Percentiles rank a stretch among this genome's conserved stretches.
Evolutionary conservation across 2,329 filamentous ascomycete species (phyloP).

Genomic region (Phoma herbarum): DNA sequence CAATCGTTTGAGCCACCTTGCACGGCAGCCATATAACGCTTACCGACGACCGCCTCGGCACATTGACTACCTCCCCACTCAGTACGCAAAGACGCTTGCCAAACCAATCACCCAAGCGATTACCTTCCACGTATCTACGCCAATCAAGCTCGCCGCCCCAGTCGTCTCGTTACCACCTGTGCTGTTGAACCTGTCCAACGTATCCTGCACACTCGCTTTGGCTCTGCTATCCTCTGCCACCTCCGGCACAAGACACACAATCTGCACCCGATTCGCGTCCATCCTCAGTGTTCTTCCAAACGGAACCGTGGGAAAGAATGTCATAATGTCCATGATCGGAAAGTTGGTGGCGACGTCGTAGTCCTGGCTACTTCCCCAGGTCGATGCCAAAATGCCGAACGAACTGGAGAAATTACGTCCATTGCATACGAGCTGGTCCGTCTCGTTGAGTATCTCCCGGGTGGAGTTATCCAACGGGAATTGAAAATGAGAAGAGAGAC

Average conservation of each 20-base stretch:
- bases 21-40: background rate
- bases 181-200: slow-evolving; percentile 1
- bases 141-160: background rate
- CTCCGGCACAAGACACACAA: slow-evolving; percentile 9
- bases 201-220: slow-evolving; percentile 5
- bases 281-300: background rate
- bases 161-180: slow-evolving; percentile 1
- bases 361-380: slow-evolving; percentile 2
- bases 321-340: slow-evolving; percentile 16
- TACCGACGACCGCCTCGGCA: background rate
- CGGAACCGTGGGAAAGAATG: slow-evolving; percentile 1
- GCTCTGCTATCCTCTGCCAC: slow-evolving; percentile 1
- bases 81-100: background rate
- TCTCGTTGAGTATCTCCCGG: background rate
- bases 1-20: background rate
- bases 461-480: background rate
- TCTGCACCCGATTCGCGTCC: slow-evolving; percentile 1
- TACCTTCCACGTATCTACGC: background rate
- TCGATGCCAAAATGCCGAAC: background rate
- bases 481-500: background rate
- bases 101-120: background rate
- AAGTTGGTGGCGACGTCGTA: slow-evolving; percentile 11
- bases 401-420: slow-evolving; percentile 2
- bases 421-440: background rate
- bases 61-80: background rate